Evolutionary conservation across 2,329 filamentous ascomycete genomes (phyloP).

Genomic region (Escovopsis weberi): DNA sequence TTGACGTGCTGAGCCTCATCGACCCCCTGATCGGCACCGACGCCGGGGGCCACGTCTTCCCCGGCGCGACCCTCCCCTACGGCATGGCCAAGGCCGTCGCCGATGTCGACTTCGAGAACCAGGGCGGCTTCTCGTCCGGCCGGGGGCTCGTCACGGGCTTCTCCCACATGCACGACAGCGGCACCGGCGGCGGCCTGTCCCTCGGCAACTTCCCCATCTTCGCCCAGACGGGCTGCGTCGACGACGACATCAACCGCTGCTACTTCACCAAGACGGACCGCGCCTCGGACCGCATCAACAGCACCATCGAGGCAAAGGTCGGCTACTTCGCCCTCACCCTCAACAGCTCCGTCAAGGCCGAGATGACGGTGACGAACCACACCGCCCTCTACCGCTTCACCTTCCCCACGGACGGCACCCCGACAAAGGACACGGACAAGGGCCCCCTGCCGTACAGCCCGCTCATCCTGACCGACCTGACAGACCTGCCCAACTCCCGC

Average conservation of each 20-base stretch:
- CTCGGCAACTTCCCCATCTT: constrained; percentile 39
- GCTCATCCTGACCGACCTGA: constrained; percentile 43
- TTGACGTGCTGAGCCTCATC: constrained; percentile 15
- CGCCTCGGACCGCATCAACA: constrained; percentile 31
- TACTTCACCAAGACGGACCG: constrained; percentile 34
- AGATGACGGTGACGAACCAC: constrained; percentile 48
- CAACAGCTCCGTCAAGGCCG: constrained; percentile 40
- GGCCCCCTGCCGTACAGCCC: constrained; percentile 20
- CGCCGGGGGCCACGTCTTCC: constrained; percentile 26
- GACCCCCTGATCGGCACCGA: constrained; percentile 22
- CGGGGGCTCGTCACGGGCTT: constrained; percentile 30
- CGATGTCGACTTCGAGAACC: constrained; percentile 20
- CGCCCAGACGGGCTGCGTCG: constrained; percentile 30
- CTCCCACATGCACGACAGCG: constrained; percentile 35
- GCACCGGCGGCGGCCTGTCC: constrained; percentile 23
- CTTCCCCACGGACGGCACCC: constrained; percentile 26
- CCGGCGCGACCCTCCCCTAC: constrained; percentile 28
- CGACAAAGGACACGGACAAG: constrained; percentile 6
- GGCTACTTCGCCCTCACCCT: constrained; percentile 47
- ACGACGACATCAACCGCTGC: constrained; percentile 32
- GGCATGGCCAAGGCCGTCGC: constrained; percentile 43
- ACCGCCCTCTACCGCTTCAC: constrained; percentile 47
- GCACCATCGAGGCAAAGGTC: constrained; percentile 38
- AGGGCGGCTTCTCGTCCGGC: constrained; percentile 36
- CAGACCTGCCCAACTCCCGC: constrained; percentile 31